phyloP scores from a whole-genome alignment of 2,329 filamentous ascomycete genomes.

The Penicillium sp. region DNA sequence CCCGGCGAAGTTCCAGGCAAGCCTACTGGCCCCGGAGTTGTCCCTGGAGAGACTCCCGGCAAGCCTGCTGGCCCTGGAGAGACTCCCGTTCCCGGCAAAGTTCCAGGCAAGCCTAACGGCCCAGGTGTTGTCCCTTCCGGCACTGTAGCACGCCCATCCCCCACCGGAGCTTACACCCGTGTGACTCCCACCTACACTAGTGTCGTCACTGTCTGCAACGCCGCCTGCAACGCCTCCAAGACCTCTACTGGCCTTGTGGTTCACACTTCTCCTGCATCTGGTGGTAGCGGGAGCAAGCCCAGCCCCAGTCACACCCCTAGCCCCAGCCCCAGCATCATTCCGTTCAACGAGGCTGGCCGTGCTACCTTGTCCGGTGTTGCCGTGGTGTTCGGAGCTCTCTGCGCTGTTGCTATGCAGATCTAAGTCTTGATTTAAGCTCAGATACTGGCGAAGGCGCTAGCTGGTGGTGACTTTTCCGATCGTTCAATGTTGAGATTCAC shows the following conservation, averaged over 20 bases:
- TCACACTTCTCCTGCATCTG: constrained; percentile 8
- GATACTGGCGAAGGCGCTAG: not conserved
- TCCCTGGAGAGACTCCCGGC: not conserved
- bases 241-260: not conserved
- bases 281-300: not conserved
- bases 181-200: constrained; percentile 3
- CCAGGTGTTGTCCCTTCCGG: not conserved
- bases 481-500: not conserved
- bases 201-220: constrained; percentile 4
- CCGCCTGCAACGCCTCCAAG: not conserved
- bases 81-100: not conserved
- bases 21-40: not conserved
- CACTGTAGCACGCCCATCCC: not conserved
- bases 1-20: not conserved
- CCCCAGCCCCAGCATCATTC: constrained; percentile 6
- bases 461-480: not conserved
- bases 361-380: constrained; percentile 19
- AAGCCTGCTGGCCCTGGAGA: not conserved
- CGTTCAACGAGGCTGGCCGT: constrained; percentile 23
- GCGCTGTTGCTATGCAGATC: constrained; percentile 19
- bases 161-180: not conserved
- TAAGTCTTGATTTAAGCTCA: constrained; percentile 6
- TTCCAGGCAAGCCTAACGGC: not conserved
- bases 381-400: constrained; percentile 18
- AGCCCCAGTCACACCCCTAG: not conserved